These are phyloP conservation scores for Salix purpurea DNA, from an alignment of 345 rosid species.

Conservation along the genomic window DNA sequence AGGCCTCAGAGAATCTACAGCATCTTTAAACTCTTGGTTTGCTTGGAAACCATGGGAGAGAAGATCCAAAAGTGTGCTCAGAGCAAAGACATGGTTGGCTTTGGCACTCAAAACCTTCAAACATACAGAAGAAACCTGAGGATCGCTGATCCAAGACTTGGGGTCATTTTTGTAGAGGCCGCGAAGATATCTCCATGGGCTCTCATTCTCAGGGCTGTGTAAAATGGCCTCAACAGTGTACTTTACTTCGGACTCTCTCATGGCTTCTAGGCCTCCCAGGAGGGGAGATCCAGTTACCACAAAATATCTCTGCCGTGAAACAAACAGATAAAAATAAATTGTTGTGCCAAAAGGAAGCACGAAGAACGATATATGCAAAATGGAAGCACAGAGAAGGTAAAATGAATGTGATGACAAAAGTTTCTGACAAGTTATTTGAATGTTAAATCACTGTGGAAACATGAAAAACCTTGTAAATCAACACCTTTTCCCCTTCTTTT, in stretches of 20 bases:
- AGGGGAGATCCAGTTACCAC: slow-evolving; percentile 62
- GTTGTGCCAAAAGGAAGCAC: not conserved
- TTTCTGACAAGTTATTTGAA: not conserved
- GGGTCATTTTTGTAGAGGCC: slow-evolving; percentile 66
- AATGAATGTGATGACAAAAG: not conserved
- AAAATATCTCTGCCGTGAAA: slow-evolving; percentile 58
- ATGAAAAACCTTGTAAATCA: not conserved
- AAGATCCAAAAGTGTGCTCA: slow-evolving; percentile 76
- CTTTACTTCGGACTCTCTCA: slow-evolving; percentile 72
- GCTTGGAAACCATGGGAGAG: slow-evolving; percentile 61
- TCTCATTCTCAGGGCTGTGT: slow-evolving; percentile 63
- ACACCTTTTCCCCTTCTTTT: not conserved
- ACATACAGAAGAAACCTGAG: slow-evolving; percentile 56
- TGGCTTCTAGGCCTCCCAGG: slow-evolving; percentile 60
- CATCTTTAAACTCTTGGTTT: slow-evolving; percentile 52
- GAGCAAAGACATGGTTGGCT: slow-evolving; percentile 50
- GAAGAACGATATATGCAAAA: not conserved
- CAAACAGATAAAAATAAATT: slow-evolving; percentile 7
- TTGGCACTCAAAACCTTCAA: slow-evolving; percentile 48
- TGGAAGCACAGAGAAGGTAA: not conserved
- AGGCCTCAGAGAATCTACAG: slow-evolving; percentile 43
- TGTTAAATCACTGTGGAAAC: not conserved
- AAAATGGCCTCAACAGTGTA: slow-evolving; percentile 59
- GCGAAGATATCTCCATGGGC: slow-evolving; percentile 83
- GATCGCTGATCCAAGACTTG: slow-evolving; percentile 49